Conservation (phyloP, 768 basidiomycete genomes). For the Candolleomyces eurysporus region DNA sequence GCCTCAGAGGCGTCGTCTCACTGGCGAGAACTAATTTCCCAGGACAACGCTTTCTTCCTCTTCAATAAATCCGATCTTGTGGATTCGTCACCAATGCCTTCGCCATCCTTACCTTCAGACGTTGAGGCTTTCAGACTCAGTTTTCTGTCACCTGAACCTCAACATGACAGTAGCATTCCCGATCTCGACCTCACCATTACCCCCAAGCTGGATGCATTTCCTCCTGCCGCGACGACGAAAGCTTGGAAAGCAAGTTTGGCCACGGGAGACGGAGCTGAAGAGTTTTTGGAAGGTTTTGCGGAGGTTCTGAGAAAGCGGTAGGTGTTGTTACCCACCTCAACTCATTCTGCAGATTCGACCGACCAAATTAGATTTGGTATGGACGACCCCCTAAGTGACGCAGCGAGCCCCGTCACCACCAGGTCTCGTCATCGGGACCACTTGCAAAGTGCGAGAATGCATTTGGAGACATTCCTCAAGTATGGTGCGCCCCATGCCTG, state of each 20-base stretch:
- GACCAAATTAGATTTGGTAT: constrained; percentile 3
- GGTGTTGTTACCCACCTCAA: constrained; percentile 9
- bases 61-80: constrained; percentile 78
- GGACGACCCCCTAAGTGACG: background rate
- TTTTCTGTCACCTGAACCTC: background rate
- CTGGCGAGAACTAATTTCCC: constrained; percentile 48
- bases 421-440: constrained; percentile 79
- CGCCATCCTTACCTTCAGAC: background rate
- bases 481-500: constrained; percentile 10
- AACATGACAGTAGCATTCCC: background rate
- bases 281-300: constrained; percentile 62
- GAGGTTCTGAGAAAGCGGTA: constrained; percentile 50
- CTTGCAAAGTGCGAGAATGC: constrained; percentile 60
- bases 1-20: constrained; percentile 9
- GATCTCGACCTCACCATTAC: background rate
- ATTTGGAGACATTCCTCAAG: constrained; percentile 61
- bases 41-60: constrained; percentile 58
- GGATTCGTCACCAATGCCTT: background rate
- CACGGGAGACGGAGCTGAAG: constrained; percentile 52
- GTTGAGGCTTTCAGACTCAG: background rate
- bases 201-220: background rate
- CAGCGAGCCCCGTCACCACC: constrained; percentile 60
- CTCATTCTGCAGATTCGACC: background rate
- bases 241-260: constrained; percentile 66
- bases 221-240: background rate